phyloP scores from a whole-genome alignment of 306 rosid species.

The Cucurbita ficifolia region DNA sequence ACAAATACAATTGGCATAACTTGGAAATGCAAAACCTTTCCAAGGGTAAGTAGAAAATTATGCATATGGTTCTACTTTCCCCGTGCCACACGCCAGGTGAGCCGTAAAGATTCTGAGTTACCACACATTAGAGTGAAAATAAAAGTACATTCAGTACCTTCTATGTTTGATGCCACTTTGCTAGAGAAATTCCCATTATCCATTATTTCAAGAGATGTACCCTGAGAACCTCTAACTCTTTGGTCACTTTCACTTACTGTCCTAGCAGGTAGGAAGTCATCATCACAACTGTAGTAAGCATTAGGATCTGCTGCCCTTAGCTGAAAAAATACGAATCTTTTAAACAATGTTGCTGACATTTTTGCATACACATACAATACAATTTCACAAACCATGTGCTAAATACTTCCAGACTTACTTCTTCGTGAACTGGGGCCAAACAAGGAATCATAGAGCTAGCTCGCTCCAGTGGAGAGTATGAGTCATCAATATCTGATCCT shows the following conservation, averaged over 20 bases:
- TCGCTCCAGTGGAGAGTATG: slow-evolving; percentile 40
- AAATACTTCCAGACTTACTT: slow-evolving; percentile 34
- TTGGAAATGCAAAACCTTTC: not conserved
- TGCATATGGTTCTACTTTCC: not conserved
- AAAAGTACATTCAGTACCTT: slow-evolving; percentile 30
- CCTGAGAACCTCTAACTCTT: slow-evolving; percentile 10
- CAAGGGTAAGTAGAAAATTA: not conserved
- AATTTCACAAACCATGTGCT: not conserved
- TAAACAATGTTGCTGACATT: not conserved
- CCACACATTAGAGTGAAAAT: slow-evolving; percentile 4
- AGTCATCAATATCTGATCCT: slow-evolving; percentile 61
- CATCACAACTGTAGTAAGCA: slow-evolving; percentile 76
- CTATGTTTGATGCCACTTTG: slow-evolving; percentile 27
- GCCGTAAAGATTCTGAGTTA: not conserved
- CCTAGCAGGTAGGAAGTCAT: slow-evolving; percentile 28
- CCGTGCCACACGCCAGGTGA: not conserved
- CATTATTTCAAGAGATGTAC: slow-evolving; percentile 19
- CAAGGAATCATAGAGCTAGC: slow-evolving; percentile 29
- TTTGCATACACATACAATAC: not conserved
- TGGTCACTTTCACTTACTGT: slow-evolving; percentile 18
- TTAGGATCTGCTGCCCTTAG: slow-evolving; percentile 35
- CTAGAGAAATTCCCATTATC: slow-evolving; percentile 12
- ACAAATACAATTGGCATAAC: not conserved
- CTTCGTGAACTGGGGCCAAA: slow-evolving; percentile 68
- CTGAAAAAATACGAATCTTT: slow-evolving; percentile 15